Evolutionary conservation across 805 yeast genomes (phyloP).

Genomic region (Ascoidea asiatica): DNA sequence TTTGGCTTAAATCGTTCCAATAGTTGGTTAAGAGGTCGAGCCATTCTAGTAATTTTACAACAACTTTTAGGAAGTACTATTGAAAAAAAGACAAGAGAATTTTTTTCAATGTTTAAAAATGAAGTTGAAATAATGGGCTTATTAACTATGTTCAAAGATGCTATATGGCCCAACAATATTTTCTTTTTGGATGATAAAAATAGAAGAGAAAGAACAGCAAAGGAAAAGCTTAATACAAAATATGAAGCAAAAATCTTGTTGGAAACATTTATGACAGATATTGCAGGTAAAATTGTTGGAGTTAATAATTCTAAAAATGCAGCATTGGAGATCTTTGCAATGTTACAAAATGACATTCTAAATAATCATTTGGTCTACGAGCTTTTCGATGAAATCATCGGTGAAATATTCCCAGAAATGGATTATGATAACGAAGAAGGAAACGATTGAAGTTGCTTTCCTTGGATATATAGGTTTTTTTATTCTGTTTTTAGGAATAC

Average conservation of each 20-base stretch:
- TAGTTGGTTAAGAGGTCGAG: conserved; percentile 77
- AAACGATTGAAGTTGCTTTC: not conserved
- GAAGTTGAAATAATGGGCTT: conserved; percentile 33
- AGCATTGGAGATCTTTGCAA: conserved; percentile 39
- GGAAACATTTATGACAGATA: conserved; percentile 44
- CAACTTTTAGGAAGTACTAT: conserved; percentile 81
- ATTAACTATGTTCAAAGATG: conserved; percentile 17
- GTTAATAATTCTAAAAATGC: conserved; percentile 49
- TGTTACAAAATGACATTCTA: conserved; percentile 62
- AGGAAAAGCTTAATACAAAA: conserved; percentile 37
- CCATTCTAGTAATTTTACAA: conserved; percentile 67
- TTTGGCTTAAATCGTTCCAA: conserved; percentile 54
- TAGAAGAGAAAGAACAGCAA: conserved; percentile 21
- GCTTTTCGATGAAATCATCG: conserved; percentile 42
- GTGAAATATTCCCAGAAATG: conserved; percentile 18
- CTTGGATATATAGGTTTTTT: no score
- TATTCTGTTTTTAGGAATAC: no score
- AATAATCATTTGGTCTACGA: conserved; percentile 51
- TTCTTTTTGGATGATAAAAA: conserved; percentile 29
- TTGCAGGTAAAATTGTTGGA: conserved; percentile 67
- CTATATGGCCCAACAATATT: conserved; percentile 40
- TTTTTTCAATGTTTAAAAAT: conserved; percentile 17
- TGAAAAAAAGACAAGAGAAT: conserved; percentile 47
- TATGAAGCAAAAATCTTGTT: conserved; percentile 48
- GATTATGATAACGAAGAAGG: not conserved